Conservation (phyloP, 768 basidiomycete species). For the Fomitopsis pulvina region DNA sequence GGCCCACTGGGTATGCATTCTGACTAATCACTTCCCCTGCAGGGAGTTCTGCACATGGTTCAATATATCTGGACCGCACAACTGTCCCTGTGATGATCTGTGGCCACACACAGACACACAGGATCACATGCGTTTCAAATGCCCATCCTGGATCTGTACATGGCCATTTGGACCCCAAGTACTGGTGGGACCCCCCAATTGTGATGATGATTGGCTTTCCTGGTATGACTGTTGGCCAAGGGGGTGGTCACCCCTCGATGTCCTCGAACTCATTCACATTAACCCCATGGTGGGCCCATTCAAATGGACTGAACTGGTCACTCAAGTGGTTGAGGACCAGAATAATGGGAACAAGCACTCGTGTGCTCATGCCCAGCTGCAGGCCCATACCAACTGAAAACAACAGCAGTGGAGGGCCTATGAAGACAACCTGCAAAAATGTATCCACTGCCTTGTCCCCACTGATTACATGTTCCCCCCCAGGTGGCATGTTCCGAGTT, state of each 20-base stretch:
- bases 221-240: not conserved
- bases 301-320: not conserved
- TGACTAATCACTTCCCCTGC: conserved; percentile 2
- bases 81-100: conserved; percentile 2
- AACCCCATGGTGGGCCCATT: not conserved
- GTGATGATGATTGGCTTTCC: not conserved
- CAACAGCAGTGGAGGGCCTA: too few relatives aligned
- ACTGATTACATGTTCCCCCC: too few relatives aligned
- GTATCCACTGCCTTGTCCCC: too few relatives aligned
- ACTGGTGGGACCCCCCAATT: not conserved
- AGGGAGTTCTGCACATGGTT: conserved; percentile 4
- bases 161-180: not conserved
- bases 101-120: not conserved
- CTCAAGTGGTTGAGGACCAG: not conserved
- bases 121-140: too few relatives aligned
- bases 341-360: not conserved
- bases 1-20: too few relatives aligned
- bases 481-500: too few relatives aligned
- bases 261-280: too few relatives aligned
- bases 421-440: too few relatives aligned
- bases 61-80: not conserved
- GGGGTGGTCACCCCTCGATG: not conserved
- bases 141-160: not conserved
- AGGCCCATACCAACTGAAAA: not conserved
- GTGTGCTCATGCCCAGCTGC: not conserved